phyloP scores from a whole-genome alignment of 1,284 basidiomycete species.

The Puccinia coronata region DNA sequence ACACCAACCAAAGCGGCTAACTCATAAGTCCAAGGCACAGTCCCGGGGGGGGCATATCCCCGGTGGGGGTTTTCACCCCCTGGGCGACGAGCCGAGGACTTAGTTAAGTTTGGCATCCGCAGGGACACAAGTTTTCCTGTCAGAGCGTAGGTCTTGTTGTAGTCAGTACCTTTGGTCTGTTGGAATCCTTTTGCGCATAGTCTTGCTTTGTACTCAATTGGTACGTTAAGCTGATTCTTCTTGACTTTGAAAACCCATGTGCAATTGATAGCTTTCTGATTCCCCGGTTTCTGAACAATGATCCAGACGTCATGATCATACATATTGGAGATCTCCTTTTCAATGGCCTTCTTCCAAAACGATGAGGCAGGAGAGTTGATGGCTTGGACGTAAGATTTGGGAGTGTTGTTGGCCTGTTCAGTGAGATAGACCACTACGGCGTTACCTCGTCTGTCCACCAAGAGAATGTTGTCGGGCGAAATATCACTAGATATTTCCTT shows the following conservation, averaged over 20 bases:
- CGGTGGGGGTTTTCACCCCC: no score
- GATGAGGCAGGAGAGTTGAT: not conserved
- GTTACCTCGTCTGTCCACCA: not conserved
- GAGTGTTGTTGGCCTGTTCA: not conserved
- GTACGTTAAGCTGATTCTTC: no score
- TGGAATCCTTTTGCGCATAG: no score
- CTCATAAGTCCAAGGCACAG: no score
- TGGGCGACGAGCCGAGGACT: no score
- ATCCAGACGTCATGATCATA: not conserved
- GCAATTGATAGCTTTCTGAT: no score
- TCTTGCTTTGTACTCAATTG: no score
- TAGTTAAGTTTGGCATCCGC: no score
- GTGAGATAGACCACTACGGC: not conserved
- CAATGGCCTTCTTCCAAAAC: not conserved
- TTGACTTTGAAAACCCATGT: no score
- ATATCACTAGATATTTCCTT: not conserved
- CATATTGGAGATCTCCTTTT: not conserved
- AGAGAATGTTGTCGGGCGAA: not conserved
- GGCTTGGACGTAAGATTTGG: not conserved
- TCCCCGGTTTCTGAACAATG: no score
- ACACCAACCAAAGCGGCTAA: no score
- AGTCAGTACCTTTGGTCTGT: not conserved
- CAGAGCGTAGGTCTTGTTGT: not conserved
- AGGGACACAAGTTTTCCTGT: constrained; percentile 5
- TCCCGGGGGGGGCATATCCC: no score